These are phyloP conservation scores for Teratosphaeria gauchensis DNA, from an alignment of 2,329 filamentous ascomycete genomes.

Conservation along the genomic window DNA sequence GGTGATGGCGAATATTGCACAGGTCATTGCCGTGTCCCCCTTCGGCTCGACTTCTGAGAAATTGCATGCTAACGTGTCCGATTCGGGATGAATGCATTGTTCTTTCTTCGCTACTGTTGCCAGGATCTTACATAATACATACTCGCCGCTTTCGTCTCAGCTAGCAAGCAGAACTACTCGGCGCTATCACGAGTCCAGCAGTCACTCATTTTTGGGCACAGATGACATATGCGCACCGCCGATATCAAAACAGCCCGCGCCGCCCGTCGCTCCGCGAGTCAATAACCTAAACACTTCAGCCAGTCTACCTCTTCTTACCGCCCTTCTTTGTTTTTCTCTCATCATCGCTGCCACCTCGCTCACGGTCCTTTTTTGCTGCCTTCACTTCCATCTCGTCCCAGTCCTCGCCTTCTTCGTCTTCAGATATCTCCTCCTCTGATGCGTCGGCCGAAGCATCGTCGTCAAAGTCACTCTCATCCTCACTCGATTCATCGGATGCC, in stretches of 20 bases:
- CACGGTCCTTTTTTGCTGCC: conserved; percentile 55
- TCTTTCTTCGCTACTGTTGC: not conserved
- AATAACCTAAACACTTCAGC: not conserved
- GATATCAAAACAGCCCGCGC: not conserved
- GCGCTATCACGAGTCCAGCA: not conserved
- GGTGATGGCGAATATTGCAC: too few species aligned
- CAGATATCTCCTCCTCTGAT: conserved; percentile 54
- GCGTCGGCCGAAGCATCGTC: conserved; percentile 79
- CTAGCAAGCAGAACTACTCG: not conserved
- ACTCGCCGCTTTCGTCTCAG: not conserved
- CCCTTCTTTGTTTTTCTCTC: conserved; percentile 37
- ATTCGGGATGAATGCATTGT: too few species aligned
- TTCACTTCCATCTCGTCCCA: conserved; percentile 91
- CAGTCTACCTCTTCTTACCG: conserved; percentile 28
- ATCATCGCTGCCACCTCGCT: conserved; percentile 46
- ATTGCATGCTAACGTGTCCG: too few species aligned
- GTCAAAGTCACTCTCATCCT: conserved; percentile 88
- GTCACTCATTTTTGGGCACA: not conserved
- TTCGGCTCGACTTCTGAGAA: too few species aligned
- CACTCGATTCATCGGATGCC: conserved; percentile 64
- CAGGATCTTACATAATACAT: not conserved
- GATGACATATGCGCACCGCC: not conserved
- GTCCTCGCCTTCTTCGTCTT: conserved; percentile 62
- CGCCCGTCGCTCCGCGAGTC: not conserved
- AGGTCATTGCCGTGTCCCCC: too few species aligned